Evolutionary conservation across 1,284 basidiomycete species (phyloP).

Genomic region (Testicularia cyperi): DNA sequence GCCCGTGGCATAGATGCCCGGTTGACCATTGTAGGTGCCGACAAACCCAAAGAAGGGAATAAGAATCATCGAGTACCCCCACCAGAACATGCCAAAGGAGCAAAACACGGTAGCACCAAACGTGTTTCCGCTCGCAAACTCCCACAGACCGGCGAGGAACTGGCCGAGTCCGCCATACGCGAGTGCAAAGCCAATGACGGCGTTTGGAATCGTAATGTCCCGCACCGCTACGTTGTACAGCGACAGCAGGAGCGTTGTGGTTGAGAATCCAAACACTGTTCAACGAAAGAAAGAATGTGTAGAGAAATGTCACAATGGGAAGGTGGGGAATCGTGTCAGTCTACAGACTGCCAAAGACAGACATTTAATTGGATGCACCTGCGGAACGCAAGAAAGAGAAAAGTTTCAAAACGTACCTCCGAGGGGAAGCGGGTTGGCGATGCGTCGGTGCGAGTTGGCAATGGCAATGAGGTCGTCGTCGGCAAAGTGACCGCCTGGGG

Average conservation of each 20-base stretch:
- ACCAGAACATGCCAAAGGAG: constrained; percentile 46
- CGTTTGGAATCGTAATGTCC: constrained; percentile 37
- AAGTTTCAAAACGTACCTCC: constrained; percentile 19
- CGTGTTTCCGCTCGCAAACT: constrained; percentile 47
- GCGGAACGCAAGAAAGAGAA: too few relatives aligned
- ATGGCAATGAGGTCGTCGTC: constrained; percentile 44
- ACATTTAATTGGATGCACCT: too few relatives aligned
- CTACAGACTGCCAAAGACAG: too few relatives aligned
- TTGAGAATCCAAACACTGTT: constrained; percentile 32
- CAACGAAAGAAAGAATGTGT: too few relatives aligned
- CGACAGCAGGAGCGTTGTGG: constrained; percentile 39
- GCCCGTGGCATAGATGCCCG: constrained; percentile 27
- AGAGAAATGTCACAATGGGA: too few relatives aligned
- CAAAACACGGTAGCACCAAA: constrained; percentile 44
- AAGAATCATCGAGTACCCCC: constrained; percentile 43
- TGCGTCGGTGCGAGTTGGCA: constrained; percentile 28
- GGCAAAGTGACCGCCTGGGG: constrained; percentile 39
- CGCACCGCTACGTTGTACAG: constrained; percentile 34
- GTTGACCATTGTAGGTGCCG: constrained; percentile 33
- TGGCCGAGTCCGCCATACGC: constrained; percentile 38
- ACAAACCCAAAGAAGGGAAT: constrained; percentile 44
- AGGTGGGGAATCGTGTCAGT: too few relatives aligned
- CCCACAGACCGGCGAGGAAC: constrained; percentile 48
- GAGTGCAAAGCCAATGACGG: constrained; percentile 22
- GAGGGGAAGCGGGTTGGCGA: constrained; percentile 41